A percentile compares a stretch with the other conserved stretches of the same genome.
Conservation (phyloP, 139 green algal genomes). For the Micromonas commoda region DNA sequence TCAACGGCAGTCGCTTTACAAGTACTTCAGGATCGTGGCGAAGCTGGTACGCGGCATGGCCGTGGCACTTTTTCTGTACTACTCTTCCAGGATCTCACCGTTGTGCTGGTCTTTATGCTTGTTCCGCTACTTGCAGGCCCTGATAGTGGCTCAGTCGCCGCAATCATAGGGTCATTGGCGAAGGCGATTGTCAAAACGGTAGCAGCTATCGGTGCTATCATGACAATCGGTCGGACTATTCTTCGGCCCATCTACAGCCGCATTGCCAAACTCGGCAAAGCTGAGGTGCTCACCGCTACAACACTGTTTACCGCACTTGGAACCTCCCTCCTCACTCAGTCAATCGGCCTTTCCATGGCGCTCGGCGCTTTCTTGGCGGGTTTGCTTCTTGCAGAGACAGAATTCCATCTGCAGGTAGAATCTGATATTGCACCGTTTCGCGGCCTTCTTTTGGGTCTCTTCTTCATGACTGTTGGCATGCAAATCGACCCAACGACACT, state of each 20-base stretch:
- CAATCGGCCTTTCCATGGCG: conserved; percentile 82
- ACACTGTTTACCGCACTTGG: conserved; percentile 77
- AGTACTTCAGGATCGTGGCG: conserved; percentile 81
- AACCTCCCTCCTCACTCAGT: conserved; percentile 68
- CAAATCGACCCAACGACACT: conserved; percentile 65
- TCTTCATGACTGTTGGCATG: conserved; percentile 95
- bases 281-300: conserved; percentile 88
- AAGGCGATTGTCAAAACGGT: conserved; percentile 87
- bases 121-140: conserved; percentile 84
- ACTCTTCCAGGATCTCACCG: conserved; percentile 92
- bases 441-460: conserved; percentile 96
- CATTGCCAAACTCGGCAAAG: conserved; percentile 75
- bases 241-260: conserved; percentile 72
- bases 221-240: conserved; percentile 54
- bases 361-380: conserved; percentile 96
- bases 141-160: conserved; percentile 32
- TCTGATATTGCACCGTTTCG: conserved; percentile 96
- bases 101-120: conserved; percentile 99
- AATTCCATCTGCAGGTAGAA: conserved; percentile 96
- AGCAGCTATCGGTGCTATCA: conserved; percentile 73
- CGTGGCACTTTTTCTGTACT: conserved; percentile 93
- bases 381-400: conserved; percentile 94
- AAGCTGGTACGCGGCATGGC: conserved; percentile 85
- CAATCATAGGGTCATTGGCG: conserved; percentile 14
- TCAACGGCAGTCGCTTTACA: conserved; percentile 96